Conservation (phyloP, 2,329 filamentous ascomycete genomes). For the Knoxdaviesia capensis region DNA sequence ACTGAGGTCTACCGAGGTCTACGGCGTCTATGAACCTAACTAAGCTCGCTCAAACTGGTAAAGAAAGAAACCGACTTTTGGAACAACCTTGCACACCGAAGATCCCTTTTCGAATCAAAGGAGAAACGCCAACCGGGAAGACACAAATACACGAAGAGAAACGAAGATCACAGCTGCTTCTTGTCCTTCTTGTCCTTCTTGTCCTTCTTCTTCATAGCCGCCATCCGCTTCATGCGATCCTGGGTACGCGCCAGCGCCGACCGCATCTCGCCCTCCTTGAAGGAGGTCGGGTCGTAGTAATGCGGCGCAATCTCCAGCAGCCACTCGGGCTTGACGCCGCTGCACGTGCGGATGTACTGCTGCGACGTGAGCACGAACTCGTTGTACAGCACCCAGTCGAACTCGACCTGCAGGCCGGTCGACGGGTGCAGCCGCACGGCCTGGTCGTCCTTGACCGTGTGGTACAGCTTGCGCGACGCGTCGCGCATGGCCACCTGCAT, state of each 20-base stretch:
- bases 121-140: too few species aligned
- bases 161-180: too few species aligned
- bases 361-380: constrained; percentile 96
- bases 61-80: too few species aligned
- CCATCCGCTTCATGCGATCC: constrained; percentile 40
- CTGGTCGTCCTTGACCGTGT: constrained; percentile 93
- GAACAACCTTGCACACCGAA: too few species aligned
- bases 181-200: constrained; percentile 1
- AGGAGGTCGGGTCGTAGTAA: constrained; percentile 74
- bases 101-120: too few species aligned
- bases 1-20: too few species aligned
- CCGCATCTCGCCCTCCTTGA: constrained; percentile 75
- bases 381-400: constrained; percentile 95
- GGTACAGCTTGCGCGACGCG: constrained; percentile 70
- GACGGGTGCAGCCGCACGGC: constrained; percentile 83
- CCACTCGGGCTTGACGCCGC: constrained; percentile 85
- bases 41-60: too few species aligned
- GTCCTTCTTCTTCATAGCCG: constrained; percentile 25
- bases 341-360: constrained; percentile 93
- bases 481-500: constrained; percentile 98
- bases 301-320: constrained; percentile 79
- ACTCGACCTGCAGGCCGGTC: constrained; percentile 71
- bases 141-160: too few species aligned
- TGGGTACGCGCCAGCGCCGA: constrained; percentile 35
- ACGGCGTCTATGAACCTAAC: too few species aligned